These are phyloP conservation scores for Lipomyces anomalus DNA, from an alignment of 805 yeast species.

Conservation along the genomic window DNA sequence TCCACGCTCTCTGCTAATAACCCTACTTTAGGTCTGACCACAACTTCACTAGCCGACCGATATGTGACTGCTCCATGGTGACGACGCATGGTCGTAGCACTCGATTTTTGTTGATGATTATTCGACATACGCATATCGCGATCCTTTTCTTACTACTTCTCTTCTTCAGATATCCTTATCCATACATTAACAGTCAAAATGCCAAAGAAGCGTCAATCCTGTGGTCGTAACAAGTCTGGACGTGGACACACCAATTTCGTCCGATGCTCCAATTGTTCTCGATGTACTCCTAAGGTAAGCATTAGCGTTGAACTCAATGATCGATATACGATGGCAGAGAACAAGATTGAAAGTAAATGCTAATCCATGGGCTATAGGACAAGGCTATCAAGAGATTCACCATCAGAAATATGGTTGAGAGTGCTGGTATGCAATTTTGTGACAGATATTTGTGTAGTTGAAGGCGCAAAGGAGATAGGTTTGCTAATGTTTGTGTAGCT, in stretches of 20 bases:
- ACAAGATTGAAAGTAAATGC: neutral
- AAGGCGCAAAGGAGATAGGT: no score
- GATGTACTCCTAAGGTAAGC: constrained; percentile 86
- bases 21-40: no score
- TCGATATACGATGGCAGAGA: neutral
- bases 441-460: no score
- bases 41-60: no score
- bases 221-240: constrained; percentile 99
- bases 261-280: constrained; percentile 99
- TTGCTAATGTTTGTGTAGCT: constrained; percentile 37
- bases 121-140: no score
- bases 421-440: constrained; percentile 64
- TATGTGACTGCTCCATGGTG: no score
- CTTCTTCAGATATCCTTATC: no score
- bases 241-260: constrained; percentile 99
- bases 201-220: constrained; percentile 99
- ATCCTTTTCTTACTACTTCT: no score
- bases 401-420: constrained; percentile 99
- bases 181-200: constrained; percentile 41
- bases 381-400: constrained; percentile 99
- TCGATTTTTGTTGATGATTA: no score
- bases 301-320: neutral
- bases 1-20: no score
- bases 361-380: constrained; percentile 40
- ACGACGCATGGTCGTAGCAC: no score